These are phyloP conservation scores for Trichoderma orchidacearum DNA, from an alignment of 495 filamentous ascomycete genomes.

Conservation along the genomic window DNA sequence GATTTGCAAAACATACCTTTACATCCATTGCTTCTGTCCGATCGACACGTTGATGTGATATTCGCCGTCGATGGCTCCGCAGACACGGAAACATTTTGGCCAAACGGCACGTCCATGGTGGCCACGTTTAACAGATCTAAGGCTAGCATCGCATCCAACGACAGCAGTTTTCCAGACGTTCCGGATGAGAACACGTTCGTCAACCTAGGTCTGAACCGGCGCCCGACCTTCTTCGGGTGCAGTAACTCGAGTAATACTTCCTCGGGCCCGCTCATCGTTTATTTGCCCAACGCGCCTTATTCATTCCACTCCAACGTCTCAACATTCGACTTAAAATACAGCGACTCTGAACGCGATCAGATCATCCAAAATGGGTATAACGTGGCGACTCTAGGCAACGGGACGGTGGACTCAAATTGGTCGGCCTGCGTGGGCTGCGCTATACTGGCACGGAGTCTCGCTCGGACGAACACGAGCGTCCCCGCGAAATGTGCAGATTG, in stretches of 20 bases:
- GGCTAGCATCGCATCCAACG: neutral
- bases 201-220: constrained; percentile 70
- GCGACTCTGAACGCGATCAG: constrained; percentile 48
- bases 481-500: constrained; percentile 58
- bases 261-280: constrained; percentile 62
- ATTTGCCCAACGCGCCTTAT: constrained; percentile 79
- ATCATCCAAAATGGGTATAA: constrained; percentile 80
- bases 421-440: constrained; percentile 75
- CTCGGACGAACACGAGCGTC: constrained; percentile 47
- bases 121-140: constrained; percentile 66
- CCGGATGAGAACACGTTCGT: constrained; percentile 80
- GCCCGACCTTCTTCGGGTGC: constrained; percentile 91
- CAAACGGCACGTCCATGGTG: constrained; percentile 73
- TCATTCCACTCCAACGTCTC: constrained; percentile 55
- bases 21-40: constrained; percentile 70
- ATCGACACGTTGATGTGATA: constrained; percentile 72
- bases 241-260: constrained; percentile 29
- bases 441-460: constrained; percentile 56
- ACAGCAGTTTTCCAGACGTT: constrained; percentile 53
- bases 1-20: constrained; percentile 83
- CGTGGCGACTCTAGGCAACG: constrained; percentile 69
- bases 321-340: constrained; percentile 55
- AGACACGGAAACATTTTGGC: constrained; percentile 65
- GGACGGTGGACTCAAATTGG: constrained; percentile 59
- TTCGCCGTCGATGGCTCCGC: constrained; percentile 83